Base-by-base conservation (phyloP, 2,329 filamentous ascomycete genomes). In the Cercospora brassicicola region DNA sequence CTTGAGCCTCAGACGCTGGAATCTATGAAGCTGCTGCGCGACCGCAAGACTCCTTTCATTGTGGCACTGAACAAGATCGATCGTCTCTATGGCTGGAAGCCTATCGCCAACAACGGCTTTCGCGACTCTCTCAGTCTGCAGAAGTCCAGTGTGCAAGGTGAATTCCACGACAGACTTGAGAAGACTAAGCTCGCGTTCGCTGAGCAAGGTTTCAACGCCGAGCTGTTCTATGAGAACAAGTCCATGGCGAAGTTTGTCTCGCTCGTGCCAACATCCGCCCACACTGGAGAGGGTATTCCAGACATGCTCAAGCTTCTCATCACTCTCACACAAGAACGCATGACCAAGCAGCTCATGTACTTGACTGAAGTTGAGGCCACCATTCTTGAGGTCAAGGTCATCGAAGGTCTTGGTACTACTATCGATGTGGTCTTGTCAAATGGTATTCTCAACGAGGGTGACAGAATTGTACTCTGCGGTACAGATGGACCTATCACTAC, bases 51-150 rank as follows among this genome's bases (percentile, higher is more conserved):
- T 23, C 95, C 95, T 4, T 99, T 99, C 84, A 96, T 99, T 74
- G 96, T 99, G 48, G 96, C 96, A 1, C 86, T 99, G 78, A 99
- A 99, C 90, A 99, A 99, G 86, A 98, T 99, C 74, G 95, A 99
- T 88, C 93, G 95, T 88, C 89, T 99, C 15, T 99, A 97, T 79
- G 93, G 93, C 79, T 99, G 96, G 95, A 97, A 97, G 86, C 93
- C 94, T 84, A 93, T 97, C 69, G 93, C 95, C 77, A 97, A 99
- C 87, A 99, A 99, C 79, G 95, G 95, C 68, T 98, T 99, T 87
- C 89, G 93, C 77, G 94, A 98, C 80, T 94, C 91, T 82, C 84
- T 99, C 79, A 88, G 88, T 48, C 86, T 96, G 76, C 95, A 99
- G 83, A 96, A 89, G 84, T 95, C 94, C 83, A 90, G 91, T 62